A percentile compares a stretch with the other conserved stretches of the same genome.
Evolutionary conservation across 345 rosid genomes (phyloP).

Genomic region (Melaleuca alternifolia): DNA sequence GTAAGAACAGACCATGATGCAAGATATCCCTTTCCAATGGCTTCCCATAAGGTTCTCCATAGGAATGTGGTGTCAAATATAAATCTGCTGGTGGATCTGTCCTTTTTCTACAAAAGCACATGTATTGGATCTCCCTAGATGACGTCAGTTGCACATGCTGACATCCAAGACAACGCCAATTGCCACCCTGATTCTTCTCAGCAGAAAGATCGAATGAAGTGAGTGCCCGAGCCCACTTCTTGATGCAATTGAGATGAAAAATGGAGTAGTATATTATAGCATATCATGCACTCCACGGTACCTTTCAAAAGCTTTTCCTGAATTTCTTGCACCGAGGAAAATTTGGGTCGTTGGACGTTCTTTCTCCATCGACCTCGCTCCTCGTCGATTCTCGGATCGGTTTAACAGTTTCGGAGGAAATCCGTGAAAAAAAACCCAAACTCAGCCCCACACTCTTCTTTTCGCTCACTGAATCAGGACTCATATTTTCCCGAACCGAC

Average conservation of each 20-base stretch:
- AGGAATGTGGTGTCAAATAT: constrained; percentile 93
- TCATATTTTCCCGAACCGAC: not conserved
- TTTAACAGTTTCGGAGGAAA: too few species aligned
- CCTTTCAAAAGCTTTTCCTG: constrained; percentile 76
- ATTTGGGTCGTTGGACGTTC: constrained; percentile 34
- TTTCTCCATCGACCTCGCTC: constrained; percentile 15
- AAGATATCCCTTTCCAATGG: constrained; percentile 51
- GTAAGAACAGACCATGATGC: constrained; percentile 30
- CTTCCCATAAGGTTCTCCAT: constrained; percentile 97
- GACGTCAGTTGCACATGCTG: constrained; percentile 77
- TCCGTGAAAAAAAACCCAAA: too few species aligned
- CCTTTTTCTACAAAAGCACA: constrained; percentile 84
- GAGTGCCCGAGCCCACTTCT: constrained; percentile 94
- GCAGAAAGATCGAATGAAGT: constrained; percentile 71
- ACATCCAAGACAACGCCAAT: constrained; percentile 99
- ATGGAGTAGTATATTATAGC: constrained; percentile 87
- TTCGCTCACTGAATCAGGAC: not conserved
- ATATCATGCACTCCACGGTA: constrained; percentile 87
- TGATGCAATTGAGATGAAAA: constrained; percentile 85
- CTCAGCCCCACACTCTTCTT: too few species aligned
- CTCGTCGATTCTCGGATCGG: too few species aligned
- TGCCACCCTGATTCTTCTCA: constrained; percentile 76
- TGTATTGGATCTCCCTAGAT: constrained; percentile 61
- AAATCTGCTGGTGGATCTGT: constrained; percentile 80
- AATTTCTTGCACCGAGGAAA: constrained; percentile 85